phyloP scores from a whole-genome alignment of 805 yeast species.

The Ogataea corticis region DNA sequence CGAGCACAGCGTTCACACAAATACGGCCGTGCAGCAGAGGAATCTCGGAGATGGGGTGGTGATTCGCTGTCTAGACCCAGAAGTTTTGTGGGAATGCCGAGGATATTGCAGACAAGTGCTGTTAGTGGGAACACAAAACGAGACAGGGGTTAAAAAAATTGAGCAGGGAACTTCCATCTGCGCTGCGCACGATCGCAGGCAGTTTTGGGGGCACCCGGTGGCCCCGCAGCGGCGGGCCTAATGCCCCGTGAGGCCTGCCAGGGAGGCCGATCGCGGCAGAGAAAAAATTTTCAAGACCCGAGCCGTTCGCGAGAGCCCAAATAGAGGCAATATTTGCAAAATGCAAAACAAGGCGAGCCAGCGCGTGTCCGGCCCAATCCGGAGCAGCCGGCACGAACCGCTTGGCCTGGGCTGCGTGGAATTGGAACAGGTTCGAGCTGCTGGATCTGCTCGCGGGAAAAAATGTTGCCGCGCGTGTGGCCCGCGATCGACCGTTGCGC shows the following conservation, averaged over 20 bases:
- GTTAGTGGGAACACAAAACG: neutral
- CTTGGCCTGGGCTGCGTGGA: no score
- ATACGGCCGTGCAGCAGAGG: neutral
- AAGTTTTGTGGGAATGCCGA: constrained; percentile 1
- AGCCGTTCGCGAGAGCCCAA: neutral
- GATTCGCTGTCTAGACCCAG: constrained; percentile 2
- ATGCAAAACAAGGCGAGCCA: no score
- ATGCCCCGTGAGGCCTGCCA: neutral
- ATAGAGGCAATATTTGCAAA: no score
- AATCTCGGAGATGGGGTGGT: neutral
- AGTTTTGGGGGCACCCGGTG: no score
- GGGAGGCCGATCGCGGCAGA: neutral
- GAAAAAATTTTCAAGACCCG: constrained; percentile 3
- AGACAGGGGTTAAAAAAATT: neutral
- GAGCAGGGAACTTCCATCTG: neutral
- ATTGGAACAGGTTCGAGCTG: no score
- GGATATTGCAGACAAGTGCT: neutral
- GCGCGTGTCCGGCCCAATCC: no score
- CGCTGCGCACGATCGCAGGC: neutral
- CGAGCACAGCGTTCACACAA: neutral
- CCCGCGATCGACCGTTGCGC: no score
- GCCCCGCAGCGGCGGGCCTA: neutral
- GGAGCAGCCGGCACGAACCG: no score
- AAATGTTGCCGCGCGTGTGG: no score
- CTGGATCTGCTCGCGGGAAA: no score